phyloP scores from a whole-genome alignment of 352 stramenopile species.

The Globisporangium takayamanum region DNA sequence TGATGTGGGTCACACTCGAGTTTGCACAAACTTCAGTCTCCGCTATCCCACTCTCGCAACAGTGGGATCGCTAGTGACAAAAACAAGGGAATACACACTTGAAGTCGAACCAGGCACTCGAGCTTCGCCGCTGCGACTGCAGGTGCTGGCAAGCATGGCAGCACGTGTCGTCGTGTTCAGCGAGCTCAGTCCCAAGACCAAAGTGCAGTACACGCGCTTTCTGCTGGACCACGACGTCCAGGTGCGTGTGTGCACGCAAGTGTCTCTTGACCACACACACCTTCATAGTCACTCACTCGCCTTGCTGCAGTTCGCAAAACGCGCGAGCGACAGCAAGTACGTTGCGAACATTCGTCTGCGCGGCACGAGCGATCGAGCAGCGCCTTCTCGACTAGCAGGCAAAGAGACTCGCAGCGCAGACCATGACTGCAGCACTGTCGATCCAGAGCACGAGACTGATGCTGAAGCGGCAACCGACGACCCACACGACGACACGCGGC shows the following conservation, averaged over 20 bases:
- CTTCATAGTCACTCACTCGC: too few species aligned
- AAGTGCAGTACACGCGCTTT: slow-evolving; percentile 64
- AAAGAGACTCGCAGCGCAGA: background rate
- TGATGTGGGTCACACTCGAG: background rate
- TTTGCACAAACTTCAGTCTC: slow-evolving; percentile 13
- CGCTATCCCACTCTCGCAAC: too few species aligned
- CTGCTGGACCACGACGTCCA: slow-evolving; percentile 59
- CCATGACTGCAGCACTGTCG: background rate
- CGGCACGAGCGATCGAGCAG: background rate
- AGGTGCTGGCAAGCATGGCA: slow-evolving; percentile 1
- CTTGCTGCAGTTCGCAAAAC: slow-evolving; percentile 37
- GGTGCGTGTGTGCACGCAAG: slow-evolving; percentile 13
- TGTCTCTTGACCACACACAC: too few species aligned
- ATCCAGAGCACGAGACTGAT: background rate
- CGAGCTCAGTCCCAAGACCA: slow-evolving; percentile 49
- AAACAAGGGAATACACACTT: too few species aligned
- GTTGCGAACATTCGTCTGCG: slow-evolving; percentile 49
- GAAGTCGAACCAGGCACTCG: too few species aligned
- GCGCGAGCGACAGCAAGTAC: slow-evolving; percentile 41
- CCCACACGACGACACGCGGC: background rate
- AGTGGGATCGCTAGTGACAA: too few species aligned
- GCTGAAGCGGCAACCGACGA: background rate
- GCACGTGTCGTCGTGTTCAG: slow-evolving; percentile 52
- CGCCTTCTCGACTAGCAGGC: background rate
- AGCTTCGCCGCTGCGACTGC: background rate